Evolutionary conservation across 768 basidiomycete species (phyloP), one percentile per base, ranked within the genome.

Genomic region (Calocybe cyanea): DNA sequence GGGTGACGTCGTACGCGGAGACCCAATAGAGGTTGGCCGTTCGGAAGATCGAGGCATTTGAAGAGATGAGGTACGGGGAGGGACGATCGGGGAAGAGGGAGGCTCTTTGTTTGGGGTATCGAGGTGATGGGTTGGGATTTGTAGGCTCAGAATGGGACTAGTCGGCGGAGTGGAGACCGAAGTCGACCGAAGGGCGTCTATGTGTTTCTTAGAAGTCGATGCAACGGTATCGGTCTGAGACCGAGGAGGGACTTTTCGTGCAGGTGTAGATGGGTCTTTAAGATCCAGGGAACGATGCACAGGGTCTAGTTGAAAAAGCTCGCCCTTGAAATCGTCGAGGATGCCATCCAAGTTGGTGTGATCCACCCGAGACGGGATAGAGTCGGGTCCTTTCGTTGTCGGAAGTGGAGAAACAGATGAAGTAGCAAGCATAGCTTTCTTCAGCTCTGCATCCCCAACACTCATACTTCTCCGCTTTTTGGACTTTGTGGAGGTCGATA

Each of bases 381-480:
- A 30, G 44, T 41, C 38, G 42, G 46, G 40, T 32, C 57, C 60
- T 57, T 57, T 47, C 17, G 70, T 59, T 32, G 66, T 53, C 19
- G 72, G 68, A 5, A 67, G 63, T 18, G 67, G 66, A 38, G 67
- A 65, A 13, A 64, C 51, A 5, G 71, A 56, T 28, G 71, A 61
- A 17, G 70, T 53, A 37, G 69, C 59, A 2, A 66, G 44, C 48
- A 69, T 61, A 2, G 66, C 59, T 50, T 73, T 73, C 59, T 78
- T 73, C 39, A 76, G 54, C 31, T 85, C 85, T 6, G 73, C 72
- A 57, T 85, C 80, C 41, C 83, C 76, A 41, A 85, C 78, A 53
- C 87, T 89, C 77, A 83, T 78, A 58, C 85, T 88, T 48, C 87
- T 69, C 53, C 84, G 77, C 54, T 84, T 82, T 51, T 60, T 61